Percentiles rank a stretch among this genome's conserved stretches.
These are phyloP conservation scores for Yamadazyma sp. DNA, from an alignment of 1,139 yeast genomes.

Conservation along the genomic window DNA sequence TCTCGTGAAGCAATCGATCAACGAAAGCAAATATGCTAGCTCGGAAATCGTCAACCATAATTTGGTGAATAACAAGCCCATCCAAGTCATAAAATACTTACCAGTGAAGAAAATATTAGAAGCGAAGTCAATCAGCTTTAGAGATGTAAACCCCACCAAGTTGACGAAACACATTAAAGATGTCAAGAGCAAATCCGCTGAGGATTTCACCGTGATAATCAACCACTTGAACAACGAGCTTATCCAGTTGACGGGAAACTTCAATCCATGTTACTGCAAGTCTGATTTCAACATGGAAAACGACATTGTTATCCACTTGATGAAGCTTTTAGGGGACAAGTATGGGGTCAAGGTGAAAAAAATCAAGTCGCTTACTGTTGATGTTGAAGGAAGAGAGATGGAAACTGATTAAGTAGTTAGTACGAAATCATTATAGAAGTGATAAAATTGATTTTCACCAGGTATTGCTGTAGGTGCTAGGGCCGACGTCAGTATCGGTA, in stretches of 20 bases:
- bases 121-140: conserved; percentile 51
- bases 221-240: conserved; percentile 45
- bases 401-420: conserved; percentile 14
- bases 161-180: conserved; percentile 54
- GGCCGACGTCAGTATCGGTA: background rate
- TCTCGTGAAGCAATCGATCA: conserved; percentile 51
- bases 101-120: conserved; percentile 62
- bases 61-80: conserved; percentile 72
- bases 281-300: conserved; percentile 60
- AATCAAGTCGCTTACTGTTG: conserved; percentile 39
- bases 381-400: conserved; percentile 14
- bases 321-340: conserved; percentile 61
- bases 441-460: too few relatives aligned
- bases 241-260: conserved; percentile 65
- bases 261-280: conserved; percentile 84
- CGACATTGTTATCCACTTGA: conserved; percentile 48
- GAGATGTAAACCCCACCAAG: conserved; percentile 59
- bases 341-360: conserved; percentile 67
- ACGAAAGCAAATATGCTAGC: conserved; percentile 70
- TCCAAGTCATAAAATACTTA: conserved; percentile 67
- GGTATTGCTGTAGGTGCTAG: too few relatives aligned
- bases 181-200: conserved; percentile 64
- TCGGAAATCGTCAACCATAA: conserved; percentile 81
- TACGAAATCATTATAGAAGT: too few relatives aligned
- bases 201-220: conserved; percentile 62